Conservation (phyloP, 441 rosid species). For the Codiaeum variegatum region DNA sequence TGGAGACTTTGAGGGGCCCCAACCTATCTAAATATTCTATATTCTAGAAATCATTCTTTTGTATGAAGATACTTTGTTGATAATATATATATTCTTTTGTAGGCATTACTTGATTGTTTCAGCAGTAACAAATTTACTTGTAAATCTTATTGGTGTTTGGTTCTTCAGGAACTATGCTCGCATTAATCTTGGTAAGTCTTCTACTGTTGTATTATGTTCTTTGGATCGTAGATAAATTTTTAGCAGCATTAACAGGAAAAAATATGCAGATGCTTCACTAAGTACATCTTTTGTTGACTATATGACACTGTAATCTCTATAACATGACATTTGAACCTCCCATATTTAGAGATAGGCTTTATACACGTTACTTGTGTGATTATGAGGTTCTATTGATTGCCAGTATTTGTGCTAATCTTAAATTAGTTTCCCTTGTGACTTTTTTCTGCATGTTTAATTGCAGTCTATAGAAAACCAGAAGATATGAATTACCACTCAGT, state of each 20-base stretch:
- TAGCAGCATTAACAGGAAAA: background rate
- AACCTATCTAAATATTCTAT: background rate
- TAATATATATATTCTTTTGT: slow-evolving; percentile 23
- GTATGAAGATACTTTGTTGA: slow-evolving; percentile 4
- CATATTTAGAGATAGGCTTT: background rate
- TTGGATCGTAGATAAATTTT: background rate
- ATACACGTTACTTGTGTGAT: background rate
- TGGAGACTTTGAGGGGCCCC: slow-evolving; percentile 1
- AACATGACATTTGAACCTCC: background rate
- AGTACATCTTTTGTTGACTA: background rate
- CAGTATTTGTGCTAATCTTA: background rate
- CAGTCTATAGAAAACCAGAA: slow-evolving; percentile 91
- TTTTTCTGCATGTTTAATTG: slow-evolving; percentile 22
- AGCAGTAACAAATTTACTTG: slow-evolving; percentile 83
- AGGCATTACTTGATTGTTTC: slow-evolving; percentile 98
- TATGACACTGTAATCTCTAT: background rate
- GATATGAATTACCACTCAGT: slow-evolving; percentile 96
- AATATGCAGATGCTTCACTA: background rate
- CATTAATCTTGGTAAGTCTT: slow-evolving; percentile 63
- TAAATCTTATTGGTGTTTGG: slow-evolving; percentile 93
- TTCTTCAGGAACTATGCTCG: slow-evolving; percentile 97
- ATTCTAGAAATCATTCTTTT: background rate
- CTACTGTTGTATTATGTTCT: slow-evolving; percentile 12
- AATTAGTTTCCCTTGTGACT: background rate
- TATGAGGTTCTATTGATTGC: background rate